Conservation (phyloP, 306 rosid genomes). For the Vachellia collinsii region DNA sequence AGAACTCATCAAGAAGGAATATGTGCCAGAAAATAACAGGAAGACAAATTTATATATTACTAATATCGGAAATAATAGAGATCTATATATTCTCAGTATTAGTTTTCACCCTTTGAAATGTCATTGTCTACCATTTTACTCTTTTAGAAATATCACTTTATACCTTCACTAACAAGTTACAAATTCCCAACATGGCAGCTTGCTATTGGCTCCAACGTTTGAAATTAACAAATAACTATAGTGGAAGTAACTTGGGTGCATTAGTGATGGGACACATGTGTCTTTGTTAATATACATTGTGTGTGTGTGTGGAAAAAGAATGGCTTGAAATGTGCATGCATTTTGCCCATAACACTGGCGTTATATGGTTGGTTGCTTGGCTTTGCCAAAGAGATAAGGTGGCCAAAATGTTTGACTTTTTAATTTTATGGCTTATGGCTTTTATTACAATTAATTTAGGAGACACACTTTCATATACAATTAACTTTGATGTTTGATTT, state of each 20-base stretch:
- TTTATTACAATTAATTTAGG: no score
- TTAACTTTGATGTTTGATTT: no score
- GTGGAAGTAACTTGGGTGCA: constrained; percentile 1
- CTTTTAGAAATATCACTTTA: background rate
- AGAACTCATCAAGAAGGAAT: background rate
- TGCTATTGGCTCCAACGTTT: constrained; percentile 14
- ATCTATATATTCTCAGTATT: background rate
- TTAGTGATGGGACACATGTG: constrained; percentile 7
- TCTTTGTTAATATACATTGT: constrained; percentile 19
- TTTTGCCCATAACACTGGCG: constrained; percentile 30
- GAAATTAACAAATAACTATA: background rate
- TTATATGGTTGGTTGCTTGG: constrained; percentile 10
- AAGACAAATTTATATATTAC: background rate
- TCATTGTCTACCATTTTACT: background rate
- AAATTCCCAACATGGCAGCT: constrained; percentile 22
- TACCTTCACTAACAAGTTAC: background rate
- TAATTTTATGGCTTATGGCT: no score
- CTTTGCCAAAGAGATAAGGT: constrained; percentile 44
- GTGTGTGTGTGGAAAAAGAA: background rate
- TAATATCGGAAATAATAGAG: background rate
- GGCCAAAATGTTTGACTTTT: background rate
- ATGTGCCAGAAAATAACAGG: background rate
- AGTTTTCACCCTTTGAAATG: background rate
- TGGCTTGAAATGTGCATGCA: constrained; percentile 2
- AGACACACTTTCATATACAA: no score